These are phyloP conservation scores for Fusarium cicatricum DNA, from an alignment of 2,329 filamentous ascomycete species.

Conservation along the genomic window DNA sequence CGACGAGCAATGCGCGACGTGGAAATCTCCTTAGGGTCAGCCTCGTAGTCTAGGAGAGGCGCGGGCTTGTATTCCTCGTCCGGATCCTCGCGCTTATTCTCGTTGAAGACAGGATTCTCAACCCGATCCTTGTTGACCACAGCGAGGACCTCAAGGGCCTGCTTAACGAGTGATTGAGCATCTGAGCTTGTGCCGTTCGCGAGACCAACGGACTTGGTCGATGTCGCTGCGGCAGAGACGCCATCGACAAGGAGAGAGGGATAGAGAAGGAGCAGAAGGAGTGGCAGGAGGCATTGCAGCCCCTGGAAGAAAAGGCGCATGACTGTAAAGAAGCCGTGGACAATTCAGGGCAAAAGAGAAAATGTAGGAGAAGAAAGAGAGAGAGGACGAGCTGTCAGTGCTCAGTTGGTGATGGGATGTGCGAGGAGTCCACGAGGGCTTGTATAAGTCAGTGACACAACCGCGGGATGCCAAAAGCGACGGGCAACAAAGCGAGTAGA, in stretches of 20 bases:
- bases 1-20: constrained; percentile 1
- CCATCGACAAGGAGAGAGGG: not conserved
- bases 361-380: not conserved
- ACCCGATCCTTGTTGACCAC: constrained; percentile 11
- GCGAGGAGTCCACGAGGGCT: constrained; percentile 3
- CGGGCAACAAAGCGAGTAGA: not conserved
- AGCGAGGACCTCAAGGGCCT: constrained; percentile 11
- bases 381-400: constrained; percentile 6
- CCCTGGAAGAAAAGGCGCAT: not conserved
- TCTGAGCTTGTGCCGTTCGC: constrained; percentile 5
- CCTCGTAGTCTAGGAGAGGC: constrained; percentile 14
- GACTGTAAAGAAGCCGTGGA: not conserved
- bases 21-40: constrained; percentile 4
- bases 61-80: constrained; percentile 14
- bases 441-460: constrained; percentile 8
- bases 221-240: constrained; percentile 9
- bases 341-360: not conserved
- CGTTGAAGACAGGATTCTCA: constrained; percentile 17
- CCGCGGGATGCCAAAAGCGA: not conserved
- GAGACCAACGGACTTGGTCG: not conserved
- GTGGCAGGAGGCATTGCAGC: not conserved
- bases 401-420: constrained; percentile 1
- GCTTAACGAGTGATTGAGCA: constrained; percentile 9
- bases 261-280: constrained; percentile 1
- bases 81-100: constrained; percentile 12